phyloP scores from a whole-genome alignment of 2,329 filamentous ascomycete genomes.

The Aspergillus fischeri region DNA sequence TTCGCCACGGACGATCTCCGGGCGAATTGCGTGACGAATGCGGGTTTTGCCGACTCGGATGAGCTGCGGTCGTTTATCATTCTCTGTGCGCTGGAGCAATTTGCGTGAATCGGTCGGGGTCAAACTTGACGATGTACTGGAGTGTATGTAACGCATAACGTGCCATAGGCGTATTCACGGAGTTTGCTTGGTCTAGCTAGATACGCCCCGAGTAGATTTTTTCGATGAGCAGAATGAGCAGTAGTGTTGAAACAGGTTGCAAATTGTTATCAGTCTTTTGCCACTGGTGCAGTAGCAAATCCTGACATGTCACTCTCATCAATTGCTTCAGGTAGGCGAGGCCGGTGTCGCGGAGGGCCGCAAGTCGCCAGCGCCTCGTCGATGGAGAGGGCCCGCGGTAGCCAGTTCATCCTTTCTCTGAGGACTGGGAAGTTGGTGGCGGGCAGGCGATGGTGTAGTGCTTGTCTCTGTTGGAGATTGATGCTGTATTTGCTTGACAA shows the following conservation, averaged over 20 bases:
- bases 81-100: conserved; percentile 17
- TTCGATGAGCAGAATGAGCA: neutral
- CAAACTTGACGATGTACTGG: neutral
- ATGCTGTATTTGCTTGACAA: neutral
- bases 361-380: too few relatives aligned
- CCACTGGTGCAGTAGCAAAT: neutral
- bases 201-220: too few relatives aligned
- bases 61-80: conserved; percentile 16
- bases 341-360: neutral
- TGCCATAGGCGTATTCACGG: neutral
- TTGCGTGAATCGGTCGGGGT: neutral
- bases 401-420: neutral
- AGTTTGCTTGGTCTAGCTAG: too few relatives aligned
- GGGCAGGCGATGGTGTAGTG: neutral
- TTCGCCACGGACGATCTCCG: conserved; percentile 13
- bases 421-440: neutral
- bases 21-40: conserved; percentile 1
- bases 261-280: too few relatives aligned
- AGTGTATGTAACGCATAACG: neutral
- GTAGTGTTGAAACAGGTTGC: neutral
- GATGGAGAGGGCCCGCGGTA: neutral
- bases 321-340: too few relatives aligned
- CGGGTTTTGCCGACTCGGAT: conserved; percentile 15
- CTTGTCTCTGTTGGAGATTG: neutral
- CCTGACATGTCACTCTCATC: neutral